Base-by-base conservation (phyloP, 1,139 yeast species). In the Geotrichum restrictum region DNA sequence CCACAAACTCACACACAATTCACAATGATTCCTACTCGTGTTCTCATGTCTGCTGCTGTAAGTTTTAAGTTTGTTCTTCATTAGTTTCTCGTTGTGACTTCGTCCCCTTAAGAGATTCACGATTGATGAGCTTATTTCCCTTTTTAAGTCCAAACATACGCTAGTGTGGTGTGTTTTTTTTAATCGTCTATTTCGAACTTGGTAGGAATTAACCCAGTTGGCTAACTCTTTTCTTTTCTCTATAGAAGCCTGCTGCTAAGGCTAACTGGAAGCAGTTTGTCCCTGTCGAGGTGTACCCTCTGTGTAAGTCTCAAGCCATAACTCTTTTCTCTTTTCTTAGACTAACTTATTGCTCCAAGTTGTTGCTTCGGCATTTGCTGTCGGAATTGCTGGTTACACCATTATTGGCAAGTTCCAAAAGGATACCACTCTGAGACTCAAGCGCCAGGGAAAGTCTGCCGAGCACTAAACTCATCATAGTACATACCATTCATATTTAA, bases 211-310 rank as follows among this genome's bases (percentile, higher is more conserved):
- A 38, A 34, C 44, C 16, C 21, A 13, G 16, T 18, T 11, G n/a
- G n/a, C n/a, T n/a, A n/a, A n/a, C n/a, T n/a, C n/a, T n/a, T n/a
- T n/a, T 14, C 29, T 13, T 16, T 5, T 24, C 8, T n/a, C n/a
- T n/a, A 7, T 21, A 45, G 47, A 31, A 43, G 45, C 33, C 47
- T 34, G 37, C 41, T 22, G 37, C 45, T 41, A 50, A 38, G 33
- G 43, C 43, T 29, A 32, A 47, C 24, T 55, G 50, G 46, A 45
- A 45, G 45, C 49, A 51, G 37, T 44, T 10, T 37, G 56, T 59
- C 54, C 68, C 66, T 45, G 65, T 59, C 21, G 68, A 65, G 55
- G 62, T 59, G 21, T 64, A 62, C 52, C 68, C 68, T 48, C 57
- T 64, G 46, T 61, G 66, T 63, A 60, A 55, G 66, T 63, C 18